These are phyloP conservation scores for Heterobasidion irregulare DNA, from an alignment of 1,284 basidiomycete genomes.

Conservation along the genomic window DNA sequence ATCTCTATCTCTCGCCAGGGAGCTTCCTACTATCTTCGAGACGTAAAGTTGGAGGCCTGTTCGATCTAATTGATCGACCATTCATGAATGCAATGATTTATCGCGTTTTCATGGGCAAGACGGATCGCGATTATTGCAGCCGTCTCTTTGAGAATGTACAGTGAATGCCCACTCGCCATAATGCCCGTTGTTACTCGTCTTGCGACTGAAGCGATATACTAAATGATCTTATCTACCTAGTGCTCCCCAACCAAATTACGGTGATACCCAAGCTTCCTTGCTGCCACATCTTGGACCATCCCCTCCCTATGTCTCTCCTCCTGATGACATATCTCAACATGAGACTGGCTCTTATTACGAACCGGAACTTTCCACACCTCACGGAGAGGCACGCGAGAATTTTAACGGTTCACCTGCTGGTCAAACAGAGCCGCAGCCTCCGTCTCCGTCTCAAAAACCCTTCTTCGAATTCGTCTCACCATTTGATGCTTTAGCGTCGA, in stretches of 20 bases:
- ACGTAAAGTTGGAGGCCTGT: too few species aligned
- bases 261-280: constrained; percentile 36
- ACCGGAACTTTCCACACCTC: constrained; percentile 36
- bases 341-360: constrained; percentile 22
- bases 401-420: constrained; percentile 10
- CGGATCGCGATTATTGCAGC: too few species aligned
- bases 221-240: background rate
- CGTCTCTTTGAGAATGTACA: too few species aligned
- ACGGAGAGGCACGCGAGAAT: constrained; percentile 20
- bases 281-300: constrained; percentile 33
- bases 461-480: constrained; percentile 80
- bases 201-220: background rate
- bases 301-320: constrained; percentile 31
- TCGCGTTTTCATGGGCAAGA: too few species aligned
- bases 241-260: constrained; percentile 35
- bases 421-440: constrained; percentile 35
- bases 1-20: too few species aligned
- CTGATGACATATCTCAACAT: constrained; percentile 15
- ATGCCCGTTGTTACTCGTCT: background rate
- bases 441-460: constrained; percentile 64
- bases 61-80: too few species aligned
- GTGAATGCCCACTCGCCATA: background rate
- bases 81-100: too few species aligned
- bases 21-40: too few species aligned
- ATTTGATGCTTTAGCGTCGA: constrained; percentile 61